Evolutionary conservation across 2,329 filamentous ascomycete genomes (phyloP), one percentile per base, ranked within the genome.

Genomic region (Ascochyta viciae-villosae): DNA sequence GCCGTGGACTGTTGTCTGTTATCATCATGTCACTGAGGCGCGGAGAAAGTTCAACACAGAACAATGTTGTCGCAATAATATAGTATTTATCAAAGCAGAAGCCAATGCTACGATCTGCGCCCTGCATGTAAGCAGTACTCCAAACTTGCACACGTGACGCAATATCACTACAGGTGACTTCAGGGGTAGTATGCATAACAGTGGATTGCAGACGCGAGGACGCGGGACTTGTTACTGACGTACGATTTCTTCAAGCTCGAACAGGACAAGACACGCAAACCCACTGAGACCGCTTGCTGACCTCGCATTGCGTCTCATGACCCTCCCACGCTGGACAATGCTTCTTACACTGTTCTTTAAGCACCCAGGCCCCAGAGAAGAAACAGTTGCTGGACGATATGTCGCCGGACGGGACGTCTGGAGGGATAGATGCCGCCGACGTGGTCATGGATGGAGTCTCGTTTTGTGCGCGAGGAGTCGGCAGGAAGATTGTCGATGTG

Each of bases 1-100:
- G 31, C 50, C 50, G 43, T 31, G 10, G 38, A 7, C 42, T 47
- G 43, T 47, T 38, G 38, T 48, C 44, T 38, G 39, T 15, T 44
- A 8, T 6, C 24, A 8, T 26, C 24, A 8, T 8, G 8, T 26
- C 24, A 26, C 1, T 26, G 6, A 26, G 6, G 24, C 24, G 24
- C 5, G 24, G n/a, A 31, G 44, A 39, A 33, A 19, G 24, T 26
- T 26, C 24, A 26, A 26, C 24, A 26, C 24, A 26, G 24, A 26
- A 26, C 8, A 26, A 6, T 2, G 8, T 26, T 26, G 24, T 8
- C 24, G 8, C 0, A 8, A 26, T 26, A 26, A 8, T 8, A 26
- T 4, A 26, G 6, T 26, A 26, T 8, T 6, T 2, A 4, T 26
- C 19, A 19, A 19, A 19, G 19, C 19, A 19, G 19, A 19, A 19